phyloP scores from a whole-genome alignment of 2,329 filamentous ascomycete genomes.

The Scorias spongiosa region DNA sequence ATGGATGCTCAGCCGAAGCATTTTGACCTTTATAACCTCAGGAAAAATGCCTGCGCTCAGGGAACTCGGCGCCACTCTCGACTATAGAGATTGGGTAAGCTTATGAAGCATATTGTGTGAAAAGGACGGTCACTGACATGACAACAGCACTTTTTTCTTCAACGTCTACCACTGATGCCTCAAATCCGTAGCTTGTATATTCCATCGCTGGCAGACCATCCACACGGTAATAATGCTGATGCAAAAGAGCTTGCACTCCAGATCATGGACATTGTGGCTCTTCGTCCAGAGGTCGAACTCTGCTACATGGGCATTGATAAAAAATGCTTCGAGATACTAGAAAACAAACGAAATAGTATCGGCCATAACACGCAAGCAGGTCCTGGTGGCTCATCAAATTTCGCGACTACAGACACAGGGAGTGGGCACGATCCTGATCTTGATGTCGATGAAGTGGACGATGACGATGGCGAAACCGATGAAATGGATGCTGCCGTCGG shows the following conservation, averaged over 20 bases:
- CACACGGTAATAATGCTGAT: slow-evolving; percentile 39
- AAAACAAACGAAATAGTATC: slow-evolving; percentile 32
- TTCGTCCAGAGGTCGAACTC: slow-evolving; percentile 60
- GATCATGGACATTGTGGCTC: slow-evolving; percentile 61
- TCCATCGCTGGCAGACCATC: slow-evolving; percentile 49
- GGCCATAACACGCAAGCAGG: background rate
- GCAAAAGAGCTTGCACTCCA: slow-evolving; percentile 59
- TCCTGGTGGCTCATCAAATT: background rate
- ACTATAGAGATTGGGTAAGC: slow-evolving; percentile 66
- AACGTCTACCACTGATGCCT: slow-evolving; percentile 54
- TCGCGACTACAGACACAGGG: background rate
- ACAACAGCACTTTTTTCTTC: slow-evolving; percentile 59
- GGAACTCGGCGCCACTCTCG: slow-evolving; percentile 57
- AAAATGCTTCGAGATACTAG: slow-evolving; percentile 72
- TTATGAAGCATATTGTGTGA: background rate
- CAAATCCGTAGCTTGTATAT: slow-evolving; percentile 59
- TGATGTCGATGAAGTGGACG: slow-evolving; percentile 11
- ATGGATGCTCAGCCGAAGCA: slow-evolving; percentile 57
- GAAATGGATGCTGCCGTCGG: slow-evolving; percentile 17
- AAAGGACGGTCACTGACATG: slow-evolving; percentile 1
- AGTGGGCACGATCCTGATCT: slow-evolving; percentile 2
- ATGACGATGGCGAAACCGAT: slow-evolving; percentile 22
- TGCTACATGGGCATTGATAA: slow-evolving; percentile 62
- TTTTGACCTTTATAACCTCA: slow-evolving; percentile 59
- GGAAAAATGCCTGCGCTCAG: slow-evolving; percentile 57